Percentiles rank a stretch among this genome's conserved stretches.
Evolutionary conservation across 2,329 filamentous ascomycete species (phyloP).

Genomic region (Juglanconis oblonga): DNA sequence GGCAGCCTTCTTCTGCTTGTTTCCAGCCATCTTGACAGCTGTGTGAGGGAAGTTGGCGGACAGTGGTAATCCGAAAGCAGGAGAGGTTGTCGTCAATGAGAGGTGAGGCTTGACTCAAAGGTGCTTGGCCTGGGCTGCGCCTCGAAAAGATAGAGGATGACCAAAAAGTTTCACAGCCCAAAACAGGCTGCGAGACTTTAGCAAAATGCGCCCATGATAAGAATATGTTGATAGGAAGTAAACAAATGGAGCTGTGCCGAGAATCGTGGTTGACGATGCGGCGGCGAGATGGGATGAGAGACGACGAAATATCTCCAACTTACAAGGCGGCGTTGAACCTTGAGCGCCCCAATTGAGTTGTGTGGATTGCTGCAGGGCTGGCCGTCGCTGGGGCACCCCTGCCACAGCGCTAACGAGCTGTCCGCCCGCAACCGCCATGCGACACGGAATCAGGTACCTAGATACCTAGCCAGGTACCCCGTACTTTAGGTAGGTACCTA

Average conservation of each 20-base stretch:
- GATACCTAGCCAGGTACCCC: no score
- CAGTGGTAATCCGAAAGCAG: no score
- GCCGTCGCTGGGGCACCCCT: background rate
- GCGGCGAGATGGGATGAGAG: background rate
- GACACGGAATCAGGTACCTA: no score
- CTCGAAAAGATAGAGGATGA: constrained; percentile 18
- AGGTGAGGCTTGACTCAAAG: background rate
- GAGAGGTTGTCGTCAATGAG: background rate
- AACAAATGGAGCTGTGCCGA: background rate
- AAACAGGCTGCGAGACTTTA: constrained; percentile 45
- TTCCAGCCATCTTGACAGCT: constrained; percentile 54
- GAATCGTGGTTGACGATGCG: background rate
- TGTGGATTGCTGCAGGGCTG: background rate
- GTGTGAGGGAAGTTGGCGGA: constrained; percentile 26
- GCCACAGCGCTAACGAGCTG: background rate
- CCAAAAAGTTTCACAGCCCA: constrained; percentile 45
- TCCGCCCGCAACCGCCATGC: no score
- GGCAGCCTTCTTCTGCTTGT: constrained; percentile 47
- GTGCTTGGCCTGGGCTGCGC: background rate
- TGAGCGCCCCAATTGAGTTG: background rate
- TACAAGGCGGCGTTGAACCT: background rate
- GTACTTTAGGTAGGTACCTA: no score
- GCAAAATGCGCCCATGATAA: constrained; percentile 44
- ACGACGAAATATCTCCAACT: background rate
- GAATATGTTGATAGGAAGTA: background rate